Base-by-base conservation (phyloP, 2,329 filamentous ascomycete species). In the Stagonosporopsis vannaccii region DNA sequence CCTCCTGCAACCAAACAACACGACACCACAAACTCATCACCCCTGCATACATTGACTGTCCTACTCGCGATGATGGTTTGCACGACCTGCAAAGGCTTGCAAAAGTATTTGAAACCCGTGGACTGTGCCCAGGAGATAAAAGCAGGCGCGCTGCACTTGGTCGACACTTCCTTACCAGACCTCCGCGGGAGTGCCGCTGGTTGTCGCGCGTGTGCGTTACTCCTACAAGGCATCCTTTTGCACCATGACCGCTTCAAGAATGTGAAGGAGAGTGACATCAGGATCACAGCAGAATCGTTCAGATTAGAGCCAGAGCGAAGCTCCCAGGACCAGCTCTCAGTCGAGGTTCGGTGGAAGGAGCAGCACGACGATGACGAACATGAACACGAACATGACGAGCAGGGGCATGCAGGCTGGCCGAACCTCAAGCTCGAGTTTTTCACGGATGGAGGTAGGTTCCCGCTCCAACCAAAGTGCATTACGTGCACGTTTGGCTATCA, bases 351-450 rank as follows among this genome's bases (percentile, higher is more conserved):
- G 40, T 75, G 73, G 72, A 63, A 64, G 26, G 55, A 62, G 15
- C 56, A 37, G 28, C 60, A 62, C 20, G 52, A 62, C 13, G 55
- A 55, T 26, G 57, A 66, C 41, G 65, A 66, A 12, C 37, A 48
- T n/a, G 54, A 54, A 12, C 37, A 48, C 13, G 54, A 54, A 53
- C 40, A 59, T 26, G 59, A 68, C 33, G 62, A 65, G 42, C 62
- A 65, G 23, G 65, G 65, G 19, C 62, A 64, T 40, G 51, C 60
- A 20, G 62, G 62, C 37, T 70, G 70, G 59, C 70, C 73, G 39
- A 71, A 75, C 46, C 62, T 75, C 42, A 75, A 73, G 36, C 61
- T 75, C 1, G 73, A 75, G 46, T 72, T 73, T 51, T 75, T 71
- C 41, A 72, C 71, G 53, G 71, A 74, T 54, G 61, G 65, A 71